These are phyloP conservation scores for Grigorovia yakushimaensis DNA, from an alignment of 805 yeast species.

Conservation along the genomic window DNA sequence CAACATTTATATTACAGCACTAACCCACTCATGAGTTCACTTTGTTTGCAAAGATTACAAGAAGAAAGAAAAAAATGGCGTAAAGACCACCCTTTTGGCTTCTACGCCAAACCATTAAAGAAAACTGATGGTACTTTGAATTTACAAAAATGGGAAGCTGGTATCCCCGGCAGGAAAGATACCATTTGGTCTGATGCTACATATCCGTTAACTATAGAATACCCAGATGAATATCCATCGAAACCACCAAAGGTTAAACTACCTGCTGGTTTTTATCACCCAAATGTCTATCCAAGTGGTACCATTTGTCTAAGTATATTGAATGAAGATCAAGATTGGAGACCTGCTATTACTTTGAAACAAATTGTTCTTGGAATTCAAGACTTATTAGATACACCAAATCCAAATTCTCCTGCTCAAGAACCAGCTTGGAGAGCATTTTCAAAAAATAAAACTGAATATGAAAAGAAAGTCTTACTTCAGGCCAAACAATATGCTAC, in stretches of 20 bases:
- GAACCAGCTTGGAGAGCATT: conserved; percentile 92
- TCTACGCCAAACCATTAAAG: conserved; percentile 83
- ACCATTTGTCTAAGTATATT: conserved; percentile 87
- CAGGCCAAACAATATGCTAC: conserved; percentile 69
- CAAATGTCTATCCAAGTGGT: conserved; percentile 96
- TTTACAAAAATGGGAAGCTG: conserved; percentile 83
- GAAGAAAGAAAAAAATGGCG: conserved; percentile 97
- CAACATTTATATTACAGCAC: too few species aligned
- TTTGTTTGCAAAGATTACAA: conserved; percentile 76
- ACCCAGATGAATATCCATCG: conserved; percentile 90
- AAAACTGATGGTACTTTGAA: conserved; percentile 76
- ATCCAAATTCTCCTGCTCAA: conserved; percentile 94
- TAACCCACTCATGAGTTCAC: conserved; percentile 46
- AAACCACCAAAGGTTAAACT: conserved; percentile 93
- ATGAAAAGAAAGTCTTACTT: conserved; percentile 67
- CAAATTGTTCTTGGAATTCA: conserved; percentile 89
- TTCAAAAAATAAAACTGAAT: conserved; percentile 53
- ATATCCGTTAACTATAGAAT: conserved; percentile 70
- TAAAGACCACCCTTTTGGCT: conserved; percentile 96
- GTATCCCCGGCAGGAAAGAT: conserved; percentile 85
- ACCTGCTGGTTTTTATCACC: conserved; percentile 88
- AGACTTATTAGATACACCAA: conserved; percentile 81
- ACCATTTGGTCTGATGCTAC: conserved; percentile 89
- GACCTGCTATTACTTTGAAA: conserved; percentile 88
- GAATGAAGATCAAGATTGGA: conserved; percentile 96